Percentiles rank a stretch among this genome's conserved stretches.
Conservation (phyloP, 2,329 filamentous ascomycete genomes). For the Colletotrichum salicis region DNA sequence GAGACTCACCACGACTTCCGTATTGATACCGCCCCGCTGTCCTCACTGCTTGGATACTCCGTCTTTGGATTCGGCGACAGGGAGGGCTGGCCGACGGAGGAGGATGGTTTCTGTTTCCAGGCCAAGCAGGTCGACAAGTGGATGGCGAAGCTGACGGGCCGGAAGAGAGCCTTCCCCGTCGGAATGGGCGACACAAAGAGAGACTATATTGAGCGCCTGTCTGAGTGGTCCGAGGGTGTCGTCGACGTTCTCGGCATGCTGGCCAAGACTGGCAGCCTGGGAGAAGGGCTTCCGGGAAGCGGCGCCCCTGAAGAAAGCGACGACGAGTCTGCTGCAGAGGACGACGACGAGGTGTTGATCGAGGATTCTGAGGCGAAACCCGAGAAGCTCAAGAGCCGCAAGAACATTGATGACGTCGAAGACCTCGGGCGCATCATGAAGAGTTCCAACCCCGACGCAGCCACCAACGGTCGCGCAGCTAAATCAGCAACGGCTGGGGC, state of each 20-base stretch:
- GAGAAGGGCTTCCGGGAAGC: constrained; percentile 78
- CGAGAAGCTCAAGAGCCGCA: constrained; percentile 52
- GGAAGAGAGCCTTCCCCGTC: constrained; percentile 87
- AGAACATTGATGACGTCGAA: constrained; percentile 80
- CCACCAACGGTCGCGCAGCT: constrained; percentile 45
- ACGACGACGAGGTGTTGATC: constrained; percentile 63
- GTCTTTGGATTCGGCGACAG: constrained; percentile 95
- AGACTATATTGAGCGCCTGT: constrained; percentile 73
- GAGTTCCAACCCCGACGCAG: constrained; percentile 52
- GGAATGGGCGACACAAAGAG: constrained; percentile 87
- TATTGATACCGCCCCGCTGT: constrained; percentile 88
- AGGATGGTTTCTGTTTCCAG: constrained; percentile 92
- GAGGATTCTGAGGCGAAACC: constrained; percentile 56
- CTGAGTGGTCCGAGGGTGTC: constrained; percentile 83
- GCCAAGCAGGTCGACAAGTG: constrained; percentile 91
- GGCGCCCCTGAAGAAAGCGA: constrained; percentile 88
- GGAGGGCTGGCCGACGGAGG: constrained; percentile 91
- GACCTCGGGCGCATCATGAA: constrained; percentile 78
- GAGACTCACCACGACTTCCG: constrained; percentile 98
- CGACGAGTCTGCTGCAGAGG: constrained; percentile 73
- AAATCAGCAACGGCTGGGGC: not conserved
- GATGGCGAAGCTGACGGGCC: constrained; percentile 93
- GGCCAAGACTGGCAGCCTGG: constrained; percentile 67
- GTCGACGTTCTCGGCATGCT: constrained; percentile 75
- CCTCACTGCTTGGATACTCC: constrained; percentile 82